phyloP scores from a whole-genome alignment of 768 basidiomycete species.

The Tulasnella sp. region DNA sequence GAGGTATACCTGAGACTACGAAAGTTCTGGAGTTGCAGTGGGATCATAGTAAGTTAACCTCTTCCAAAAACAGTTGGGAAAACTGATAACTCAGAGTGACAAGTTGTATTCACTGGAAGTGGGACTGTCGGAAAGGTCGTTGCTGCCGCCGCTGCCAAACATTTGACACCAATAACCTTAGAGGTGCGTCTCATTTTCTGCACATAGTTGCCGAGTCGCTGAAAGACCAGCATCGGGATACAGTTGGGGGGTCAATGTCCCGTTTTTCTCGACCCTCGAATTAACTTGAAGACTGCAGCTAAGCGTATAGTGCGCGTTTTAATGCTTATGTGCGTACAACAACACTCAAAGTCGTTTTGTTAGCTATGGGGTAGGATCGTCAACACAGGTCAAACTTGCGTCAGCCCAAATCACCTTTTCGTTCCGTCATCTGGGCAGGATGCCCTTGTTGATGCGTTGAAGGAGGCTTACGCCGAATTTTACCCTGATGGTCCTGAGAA shows the following conservation, averaged over 20 bases:
- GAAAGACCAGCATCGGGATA: too few relatives aligned
- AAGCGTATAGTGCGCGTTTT: constrained; percentile 20
- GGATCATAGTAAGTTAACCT: constrained; percentile 43
- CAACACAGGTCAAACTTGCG: constrained; percentile 23
- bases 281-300: constrained; percentile 21
- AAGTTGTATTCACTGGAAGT: constrained; percentile 11
- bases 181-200: too few relatives aligned
- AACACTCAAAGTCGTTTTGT: constrained; percentile 33
- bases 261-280: constrained; percentile 27
- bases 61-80: too few relatives aligned
- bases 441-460: constrained; percentile 34
- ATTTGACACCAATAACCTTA: constrained; percentile 4
- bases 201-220: too few relatives aligned
- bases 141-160: constrained; percentile 1
- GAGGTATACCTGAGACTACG: constrained; percentile 49
- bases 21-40: constrained; percentile 56
- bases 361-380: constrained; percentile 21
- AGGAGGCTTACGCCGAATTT: constrained; percentile 31
- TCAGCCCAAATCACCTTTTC: constrained; percentile 32
- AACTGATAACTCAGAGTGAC: too few relatives aligned
- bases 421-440: constrained; percentile 34
- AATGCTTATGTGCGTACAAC: constrained; percentile 21
- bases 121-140: constrained; percentile 2
- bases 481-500: constrained; percentile 38
- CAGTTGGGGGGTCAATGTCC: constrained; percentile 17